Evolutionary conservation across 2,329 filamentous ascomycete genomes (phyloP).

Genomic region (Curvularia sp.): DNA sequence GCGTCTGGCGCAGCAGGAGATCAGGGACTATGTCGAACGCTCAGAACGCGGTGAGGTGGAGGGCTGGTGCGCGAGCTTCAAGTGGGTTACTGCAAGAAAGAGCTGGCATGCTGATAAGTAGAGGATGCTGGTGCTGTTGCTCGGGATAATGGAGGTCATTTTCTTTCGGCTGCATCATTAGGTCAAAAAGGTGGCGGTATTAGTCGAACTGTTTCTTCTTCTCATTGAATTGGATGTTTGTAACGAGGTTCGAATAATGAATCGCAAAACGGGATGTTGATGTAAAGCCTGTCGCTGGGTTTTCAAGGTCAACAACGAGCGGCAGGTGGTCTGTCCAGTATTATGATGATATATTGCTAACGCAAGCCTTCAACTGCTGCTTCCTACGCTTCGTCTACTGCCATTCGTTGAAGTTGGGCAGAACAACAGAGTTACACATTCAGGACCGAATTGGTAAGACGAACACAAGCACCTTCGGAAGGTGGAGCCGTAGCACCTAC

Average conservation of each 20-base stretch:
- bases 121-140: not conserved
- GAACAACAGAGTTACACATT: not conserved
- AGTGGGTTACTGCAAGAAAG: slow-evolving; percentile 47
- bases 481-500: slow-evolving; percentile 11
- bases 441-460: not conserved
- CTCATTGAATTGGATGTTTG: not conserved
- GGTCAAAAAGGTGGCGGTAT: not conserved
- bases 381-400: not conserved
- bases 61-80: slow-evolving; percentile 47
- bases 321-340: not conserved
- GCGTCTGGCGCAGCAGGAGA: slow-evolving; percentile 35
- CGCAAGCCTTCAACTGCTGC: not conserved
- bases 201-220: not conserved
- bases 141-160: too few relatives aligned
- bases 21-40: slow-evolving; percentile 36
- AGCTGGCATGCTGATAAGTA: slow-evolving; percentile 28
- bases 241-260: slow-evolving; percentile 1
- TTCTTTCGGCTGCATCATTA: not conserved
- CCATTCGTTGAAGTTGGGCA: not conserved
- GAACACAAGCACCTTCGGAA: slow-evolving; percentile 7
- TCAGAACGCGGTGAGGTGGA: slow-evolving; percentile 35
- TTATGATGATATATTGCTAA: not conserved
- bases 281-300: not conserved
- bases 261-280: not conserved
- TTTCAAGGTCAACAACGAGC: not conserved